Evolutionary conservation across 495 filamentous ascomycete species (phyloP).

Genomic region (Aspergillus funiculosus): DNA sequence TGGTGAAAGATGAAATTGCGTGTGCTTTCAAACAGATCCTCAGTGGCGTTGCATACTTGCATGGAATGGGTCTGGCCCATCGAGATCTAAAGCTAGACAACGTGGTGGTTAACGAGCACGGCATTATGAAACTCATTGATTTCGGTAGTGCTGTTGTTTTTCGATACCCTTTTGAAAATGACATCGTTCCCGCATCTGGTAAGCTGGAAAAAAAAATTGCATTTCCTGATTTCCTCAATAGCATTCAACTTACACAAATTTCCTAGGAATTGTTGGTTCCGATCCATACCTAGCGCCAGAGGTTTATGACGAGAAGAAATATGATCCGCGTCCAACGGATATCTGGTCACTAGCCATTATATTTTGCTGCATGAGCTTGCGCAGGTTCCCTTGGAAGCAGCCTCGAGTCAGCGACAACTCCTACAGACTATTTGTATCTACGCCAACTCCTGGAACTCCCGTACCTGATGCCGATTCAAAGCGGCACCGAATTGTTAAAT

Average conservation of each 20-base stretch:
- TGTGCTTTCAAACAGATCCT: slow-evolving; percentile 94
- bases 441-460: slow-evolving; percentile 53
- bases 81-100: slow-evolving; percentile 97
- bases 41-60: slow-evolving; percentile 93
- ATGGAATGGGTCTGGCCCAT: slow-evolving; percentile 93
- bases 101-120: slow-evolving; percentile 91
- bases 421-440: slow-evolving; percentile 82
- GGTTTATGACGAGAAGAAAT: slow-evolving; percentile 90
- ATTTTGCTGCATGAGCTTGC: slow-evolving; percentile 96
- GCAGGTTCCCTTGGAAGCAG: slow-evolving; percentile 96
- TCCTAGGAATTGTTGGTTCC: slow-evolving; percentile 86
- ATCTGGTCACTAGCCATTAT: slow-evolving; percentile 99
- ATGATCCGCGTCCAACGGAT: slow-evolving; percentile 90
- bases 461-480: slow-evolving; percentile 42
- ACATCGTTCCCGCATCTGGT: slow-evolving; percentile 83
- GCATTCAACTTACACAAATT: slow-evolving; percentile 9
- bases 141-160: slow-evolving; percentile 98
- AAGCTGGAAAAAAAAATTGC: slow-evolving; percentile 28
- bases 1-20: slow-evolving; percentile 83
- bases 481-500: slow-evolving; percentile 34
- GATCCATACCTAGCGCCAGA: slow-evolving; percentile 97
- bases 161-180: slow-evolving; percentile 93
- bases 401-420: slow-evolving; percentile 89
- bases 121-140: slow-evolving; percentile 99
- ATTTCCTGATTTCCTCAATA: background rate